Conservation (phyloP, 768 basidiomycete genomes). For the Kwoniella sp. region DNA sequence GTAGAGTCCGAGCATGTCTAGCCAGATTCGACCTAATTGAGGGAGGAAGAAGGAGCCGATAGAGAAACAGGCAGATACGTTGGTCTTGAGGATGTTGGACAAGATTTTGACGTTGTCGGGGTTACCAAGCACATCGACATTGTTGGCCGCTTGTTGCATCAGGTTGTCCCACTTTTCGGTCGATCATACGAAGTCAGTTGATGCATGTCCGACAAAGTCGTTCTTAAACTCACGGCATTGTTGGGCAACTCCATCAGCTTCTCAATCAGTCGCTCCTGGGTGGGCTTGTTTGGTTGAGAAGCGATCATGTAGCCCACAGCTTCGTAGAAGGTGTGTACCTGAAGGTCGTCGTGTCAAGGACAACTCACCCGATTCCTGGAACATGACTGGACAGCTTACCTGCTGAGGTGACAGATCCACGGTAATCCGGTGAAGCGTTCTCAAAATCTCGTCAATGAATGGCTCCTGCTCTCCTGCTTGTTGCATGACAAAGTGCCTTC, state of each 20-base stretch:
- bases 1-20: constrained; percentile 97
- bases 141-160: constrained; percentile 92
- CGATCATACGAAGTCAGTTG: background rate
- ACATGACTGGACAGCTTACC: constrained; percentile 41
- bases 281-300: constrained; percentile 95
- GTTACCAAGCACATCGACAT: constrained; percentile 86
- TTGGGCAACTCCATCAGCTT: constrained; percentile 98
- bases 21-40: constrained; percentile 92
- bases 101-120: constrained; percentile 95
- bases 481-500: constrained; percentile 97
- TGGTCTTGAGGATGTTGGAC: constrained; percentile 95
- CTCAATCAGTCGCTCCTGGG: constrained; percentile 90
- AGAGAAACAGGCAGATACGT: constrained; percentile 94
- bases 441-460: constrained; percentile 95
- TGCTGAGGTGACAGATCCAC: constrained; percentile 92
- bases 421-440: constrained; percentile 87
- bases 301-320: constrained; percentile 99
- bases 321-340: constrained; percentile 97
- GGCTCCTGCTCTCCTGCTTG: constrained; percentile 96
- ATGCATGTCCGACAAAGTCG: background rate
- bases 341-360: constrained; percentile 20
- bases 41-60: constrained; percentile 96
- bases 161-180: constrained; percentile 86
- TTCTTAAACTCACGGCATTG: constrained; percentile 73
- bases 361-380: background rate